phyloP scores from a whole-genome alignment of 805 yeast genomes.

The Lachancea quebecensis region DNA sequence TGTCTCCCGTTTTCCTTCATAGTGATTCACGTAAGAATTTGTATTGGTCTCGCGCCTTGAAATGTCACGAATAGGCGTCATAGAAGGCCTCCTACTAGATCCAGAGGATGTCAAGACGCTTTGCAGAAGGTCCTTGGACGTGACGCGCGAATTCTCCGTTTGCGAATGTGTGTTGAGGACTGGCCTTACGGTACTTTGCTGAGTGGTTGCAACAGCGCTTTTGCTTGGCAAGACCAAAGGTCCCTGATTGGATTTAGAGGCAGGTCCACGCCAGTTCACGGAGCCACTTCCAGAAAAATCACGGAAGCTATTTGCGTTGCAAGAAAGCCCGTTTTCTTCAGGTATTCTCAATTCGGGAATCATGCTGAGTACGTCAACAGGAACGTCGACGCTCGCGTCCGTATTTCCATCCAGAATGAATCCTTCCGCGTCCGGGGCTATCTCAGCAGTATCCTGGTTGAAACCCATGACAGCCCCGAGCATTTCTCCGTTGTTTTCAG shows the following conservation, averaged over 20 bases:
- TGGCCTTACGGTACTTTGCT: slow-evolving; percentile 13
- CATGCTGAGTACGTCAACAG: slow-evolving; percentile 8
- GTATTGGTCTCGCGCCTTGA: background rate
- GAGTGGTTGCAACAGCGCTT: slow-evolving; percentile 15
- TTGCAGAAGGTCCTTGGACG: slow-evolving; percentile 14
- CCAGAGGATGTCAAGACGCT: slow-evolving; percentile 14
- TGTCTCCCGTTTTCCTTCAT: slow-evolving; percentile 6
- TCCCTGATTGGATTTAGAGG: slow-evolving; percentile 6
- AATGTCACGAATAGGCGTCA: background rate
- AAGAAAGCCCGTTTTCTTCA: background rate
- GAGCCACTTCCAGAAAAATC: background rate
- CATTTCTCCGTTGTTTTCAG: background rate
- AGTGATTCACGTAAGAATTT: slow-evolving; percentile 9
- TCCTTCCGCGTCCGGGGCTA: slow-evolving; percentile 6
- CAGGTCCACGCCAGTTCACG: background rate
- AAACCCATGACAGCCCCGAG: background rate
- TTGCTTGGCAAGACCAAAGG: slow-evolving; percentile 4
- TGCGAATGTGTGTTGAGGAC: slow-evolving; percentile 7
- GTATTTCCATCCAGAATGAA: slow-evolving; percentile 2
- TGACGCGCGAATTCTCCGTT: slow-evolving; percentile 11
- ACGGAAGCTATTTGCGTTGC: background rate
- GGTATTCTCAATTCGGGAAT: slow-evolving; percentile 7
- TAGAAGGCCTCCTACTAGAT: slow-evolving; percentile 13
- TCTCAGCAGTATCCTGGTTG: background rate
- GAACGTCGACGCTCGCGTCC: slow-evolving; percentile 8